phyloP scores from a whole-genome alignment of 306 rosid genomes.

The Albizia julibrissin region DNA sequence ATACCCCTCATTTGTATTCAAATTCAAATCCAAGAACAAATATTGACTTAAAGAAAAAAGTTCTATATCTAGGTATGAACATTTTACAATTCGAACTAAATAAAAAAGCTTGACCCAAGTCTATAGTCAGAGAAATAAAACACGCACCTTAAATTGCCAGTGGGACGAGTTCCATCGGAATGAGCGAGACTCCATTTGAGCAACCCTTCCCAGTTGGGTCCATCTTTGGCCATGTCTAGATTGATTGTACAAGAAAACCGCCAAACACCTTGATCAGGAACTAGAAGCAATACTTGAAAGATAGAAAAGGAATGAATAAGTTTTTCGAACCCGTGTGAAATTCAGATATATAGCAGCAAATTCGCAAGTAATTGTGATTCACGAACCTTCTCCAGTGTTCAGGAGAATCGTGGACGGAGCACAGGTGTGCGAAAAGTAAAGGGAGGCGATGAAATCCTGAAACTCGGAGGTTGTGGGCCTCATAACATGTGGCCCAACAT shows the following conservation, averaged over 20 bases:
- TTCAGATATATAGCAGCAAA: not conserved
- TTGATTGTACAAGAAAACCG: not conserved
- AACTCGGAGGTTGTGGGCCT: not conserved
- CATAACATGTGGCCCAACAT: not conserved
- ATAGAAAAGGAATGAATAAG: not conserved
- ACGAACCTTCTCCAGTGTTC: conserved; percentile 6
- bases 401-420: not conserved
- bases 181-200: conserved; percentile 75
- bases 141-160: conserved; percentile 48
- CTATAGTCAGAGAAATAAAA: not conserved
- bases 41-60: not conserved
- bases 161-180: conserved; percentile 61
- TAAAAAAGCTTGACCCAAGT: not conserved
- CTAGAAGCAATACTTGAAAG: not conserved
- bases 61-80: not conserved
- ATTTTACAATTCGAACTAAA: not conserved
- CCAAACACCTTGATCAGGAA: not conserved
- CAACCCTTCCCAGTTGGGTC: conserved; percentile 73
- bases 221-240: conserved; percentile 53
- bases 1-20: conserved; percentile 6
- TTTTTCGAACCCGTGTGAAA: too few relatives aligned
- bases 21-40: not conserved
- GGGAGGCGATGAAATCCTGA: not conserved
- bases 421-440: not conserved
- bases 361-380: not conserved